Percentiles rank a stretch among this genome's conserved stretches.
Conservation (phyloP, 169 alveolate species). For the Nephromyces sp. region DNA sequence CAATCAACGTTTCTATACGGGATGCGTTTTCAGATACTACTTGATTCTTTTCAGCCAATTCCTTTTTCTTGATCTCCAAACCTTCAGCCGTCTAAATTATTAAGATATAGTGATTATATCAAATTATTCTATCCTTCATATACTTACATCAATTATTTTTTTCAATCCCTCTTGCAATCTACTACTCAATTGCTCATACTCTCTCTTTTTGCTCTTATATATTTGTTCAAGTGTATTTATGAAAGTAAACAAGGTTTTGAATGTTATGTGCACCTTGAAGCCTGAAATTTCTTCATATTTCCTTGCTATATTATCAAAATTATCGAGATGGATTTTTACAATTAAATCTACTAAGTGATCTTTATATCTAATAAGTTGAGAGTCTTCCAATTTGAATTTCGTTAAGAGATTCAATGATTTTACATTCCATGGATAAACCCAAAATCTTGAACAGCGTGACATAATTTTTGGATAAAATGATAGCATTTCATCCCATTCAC, state of each 20-base stretch:
- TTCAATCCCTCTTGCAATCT: constrained; percentile 81
- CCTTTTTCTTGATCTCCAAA: constrained; percentile 47
- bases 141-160: constrained; percentile 27
- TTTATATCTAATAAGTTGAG: too few relatives aligned
- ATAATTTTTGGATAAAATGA: too few relatives aligned
- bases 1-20: constrained; percentile 68
- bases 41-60: constrained; percentile 69
- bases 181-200: constrained; percentile 51
- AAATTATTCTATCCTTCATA: neutral
- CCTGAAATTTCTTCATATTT: too few relatives aligned
- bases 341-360: too few relatives aligned
- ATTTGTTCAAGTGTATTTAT: neutral
- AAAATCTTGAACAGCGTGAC: too few relatives aligned
- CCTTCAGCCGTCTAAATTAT: constrained; percentile 76
- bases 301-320: too few relatives aligned
- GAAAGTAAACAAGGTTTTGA: constrained; percentile 16
- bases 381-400: too few relatives aligned
- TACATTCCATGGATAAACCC: too few relatives aligned
- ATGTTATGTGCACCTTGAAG: neutral
- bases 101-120: neutral
- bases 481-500: too few relatives aligned
- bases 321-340: too few relatives aligned
- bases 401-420: too few relatives aligned
- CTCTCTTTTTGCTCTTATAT: constrained; percentile 56
- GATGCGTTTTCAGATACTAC: constrained; percentile 71